Conservation (phyloP, 2,329 filamentous ascomycete species). For the Nannizzia gypsea region DNA sequence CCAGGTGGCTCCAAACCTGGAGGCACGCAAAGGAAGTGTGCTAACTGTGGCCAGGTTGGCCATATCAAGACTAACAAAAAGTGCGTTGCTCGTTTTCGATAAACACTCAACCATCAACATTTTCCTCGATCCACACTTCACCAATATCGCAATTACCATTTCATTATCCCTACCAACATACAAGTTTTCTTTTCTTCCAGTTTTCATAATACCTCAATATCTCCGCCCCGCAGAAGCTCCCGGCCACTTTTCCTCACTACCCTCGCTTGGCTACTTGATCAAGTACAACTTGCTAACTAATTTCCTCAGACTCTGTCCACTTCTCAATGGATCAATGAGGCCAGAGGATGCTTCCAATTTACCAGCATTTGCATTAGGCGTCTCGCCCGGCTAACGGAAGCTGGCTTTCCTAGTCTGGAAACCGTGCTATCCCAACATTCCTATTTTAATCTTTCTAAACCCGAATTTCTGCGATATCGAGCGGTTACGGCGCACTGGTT, state of each 20-base stretch:
- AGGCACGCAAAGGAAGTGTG: conserved; percentile 69
- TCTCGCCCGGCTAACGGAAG: neutral
- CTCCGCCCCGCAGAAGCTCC: too few relatives aligned
- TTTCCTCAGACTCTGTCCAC: conserved; percentile 57
- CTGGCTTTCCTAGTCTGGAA: neutral
- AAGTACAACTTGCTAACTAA: neutral
- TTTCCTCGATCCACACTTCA: neutral
- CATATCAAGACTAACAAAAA: conserved; percentile 99
- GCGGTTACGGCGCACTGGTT: neutral
- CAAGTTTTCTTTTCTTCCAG: too few relatives aligned
- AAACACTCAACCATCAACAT: neutral
- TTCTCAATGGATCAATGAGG: conserved; percentile 74
- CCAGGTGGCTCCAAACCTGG: conserved; percentile 17
- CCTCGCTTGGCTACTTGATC: conserved; percentile 15
- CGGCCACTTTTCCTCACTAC: neutral
- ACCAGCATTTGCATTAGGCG: conserved; percentile 29
- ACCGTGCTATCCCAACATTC: neutral
- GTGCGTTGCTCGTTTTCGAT: conserved; percentile 37
- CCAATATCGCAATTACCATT: neutral
- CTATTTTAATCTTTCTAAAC: too few relatives aligned
- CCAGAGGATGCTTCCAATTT: conserved; percentile 37
- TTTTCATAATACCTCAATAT: too few relatives aligned
- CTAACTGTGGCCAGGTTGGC: conserved; percentile 90
- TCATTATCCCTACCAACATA: too few relatives aligned
- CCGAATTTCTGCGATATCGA: neutral